These are phyloP conservation scores for Rhodomyrtus tomentosa DNA, from an alignment of 345 rosid species.

Conservation along the genomic window DNA sequence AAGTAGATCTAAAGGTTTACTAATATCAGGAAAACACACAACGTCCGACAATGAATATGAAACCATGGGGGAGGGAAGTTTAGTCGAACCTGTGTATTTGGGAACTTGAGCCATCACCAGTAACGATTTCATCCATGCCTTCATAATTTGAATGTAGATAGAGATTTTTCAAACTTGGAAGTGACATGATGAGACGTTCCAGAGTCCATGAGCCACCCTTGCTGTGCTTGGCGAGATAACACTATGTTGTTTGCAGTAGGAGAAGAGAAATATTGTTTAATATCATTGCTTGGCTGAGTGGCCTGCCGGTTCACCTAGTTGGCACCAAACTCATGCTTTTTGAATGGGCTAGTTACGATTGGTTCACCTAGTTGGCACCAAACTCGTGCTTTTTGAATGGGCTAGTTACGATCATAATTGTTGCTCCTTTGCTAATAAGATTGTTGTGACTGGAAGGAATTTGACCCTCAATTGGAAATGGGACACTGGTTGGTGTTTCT, in stretches of 20 bases:
- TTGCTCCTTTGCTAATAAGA: not conserved
- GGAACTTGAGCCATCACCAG: not conserved
- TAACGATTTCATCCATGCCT: not conserved
- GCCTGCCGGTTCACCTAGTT: not conserved
- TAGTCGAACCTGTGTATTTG: not conserved
- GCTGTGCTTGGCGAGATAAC: not conserved
- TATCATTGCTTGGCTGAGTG: not conserved
- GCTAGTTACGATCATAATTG: not conserved
- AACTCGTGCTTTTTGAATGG: not conserved
- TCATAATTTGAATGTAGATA: not conserved
- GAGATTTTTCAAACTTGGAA: not conserved
- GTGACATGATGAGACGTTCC: not conserved
- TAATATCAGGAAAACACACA: too few relatives aligned
- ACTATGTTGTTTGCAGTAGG: not conserved
- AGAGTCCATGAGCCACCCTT: not conserved
- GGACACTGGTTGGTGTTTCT: not conserved
- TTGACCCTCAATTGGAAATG: not conserved
- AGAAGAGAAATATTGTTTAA: not conserved
- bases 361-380: not conserved
- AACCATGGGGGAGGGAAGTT: not conserved
- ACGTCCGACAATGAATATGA: not conserved
- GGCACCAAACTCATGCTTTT: not conserved
- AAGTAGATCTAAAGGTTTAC: too few relatives aligned
- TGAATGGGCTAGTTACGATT: not conserved
- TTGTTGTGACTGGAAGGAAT: not conserved